Evolutionary conservation across 139 green algal species (phyloP).

Genomic region (Deuterostichococcus epilithicus): DNA sequence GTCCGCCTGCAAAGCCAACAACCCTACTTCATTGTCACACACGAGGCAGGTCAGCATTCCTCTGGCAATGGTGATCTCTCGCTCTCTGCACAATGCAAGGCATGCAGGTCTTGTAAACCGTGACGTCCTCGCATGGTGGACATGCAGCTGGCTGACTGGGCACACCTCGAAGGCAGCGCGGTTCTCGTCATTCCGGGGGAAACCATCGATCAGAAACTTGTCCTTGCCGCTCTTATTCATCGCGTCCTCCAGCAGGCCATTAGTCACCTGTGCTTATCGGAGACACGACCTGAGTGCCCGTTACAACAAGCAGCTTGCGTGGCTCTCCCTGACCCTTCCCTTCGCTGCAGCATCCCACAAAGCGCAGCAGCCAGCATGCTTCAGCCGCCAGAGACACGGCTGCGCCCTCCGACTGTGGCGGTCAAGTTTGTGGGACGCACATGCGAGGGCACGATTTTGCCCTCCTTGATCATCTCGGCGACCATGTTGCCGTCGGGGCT

Average conservation of each 20-base stretch:
- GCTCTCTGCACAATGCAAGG: not conserved
- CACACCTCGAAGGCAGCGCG: conserved; percentile 68
- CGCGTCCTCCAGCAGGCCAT: conserved; percentile 80
- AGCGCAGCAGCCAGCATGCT: not conserved
- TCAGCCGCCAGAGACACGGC: not conserved
- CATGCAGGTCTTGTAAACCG: conserved; percentile 29
- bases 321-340: too few species aligned
- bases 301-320: too few species aligned
- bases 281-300: too few species aligned
- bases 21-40: too few species aligned
- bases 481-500: conserved; percentile 83
- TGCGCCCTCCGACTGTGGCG: too few species aligned
- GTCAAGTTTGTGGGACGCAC: conserved; percentile 21
- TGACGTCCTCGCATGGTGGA: conserved; percentile 27
- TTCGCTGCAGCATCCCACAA: too few species aligned
- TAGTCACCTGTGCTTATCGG: conserved; percentile 71
- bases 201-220: conserved; percentile 91
- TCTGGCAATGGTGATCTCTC: conserved; percentile 9
- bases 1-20: too few species aligned
- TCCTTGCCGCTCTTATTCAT: conserved; percentile 69
- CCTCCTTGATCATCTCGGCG: conserved; percentile 90
- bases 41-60: not conserved
- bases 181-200: conserved; percentile 93
- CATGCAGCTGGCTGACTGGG: conserved; percentile 7
- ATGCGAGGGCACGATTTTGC: conserved; percentile 83